Base-by-base conservation (phyloP, 1,284 basidiomycete genomes). In the Trichosporon asahii region DNA sequence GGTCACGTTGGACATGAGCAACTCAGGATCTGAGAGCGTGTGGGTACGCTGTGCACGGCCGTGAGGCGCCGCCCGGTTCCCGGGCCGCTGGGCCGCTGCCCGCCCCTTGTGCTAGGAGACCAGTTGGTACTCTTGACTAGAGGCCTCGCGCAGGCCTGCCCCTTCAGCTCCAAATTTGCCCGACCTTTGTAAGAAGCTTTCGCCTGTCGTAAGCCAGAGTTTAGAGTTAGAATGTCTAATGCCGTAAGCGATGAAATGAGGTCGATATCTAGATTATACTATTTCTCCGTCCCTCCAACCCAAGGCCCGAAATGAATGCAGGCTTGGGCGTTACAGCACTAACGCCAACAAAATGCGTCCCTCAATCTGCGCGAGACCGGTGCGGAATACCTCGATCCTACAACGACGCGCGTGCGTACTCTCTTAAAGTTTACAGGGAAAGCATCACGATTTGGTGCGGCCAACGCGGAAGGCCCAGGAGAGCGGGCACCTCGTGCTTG, bases 1-100 rank as follows among this genome's bases (percentile, higher is more conserved):
- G 31, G 57, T 61, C 57, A 61, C 57, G 57, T n/a, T 61, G 57
- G 29, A 61, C 57, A 61, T 61, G 57, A 33, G 11, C 27, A 31
- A 6, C 57, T 61, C 57, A 61, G 57, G 57, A 31, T 31, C 27
- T 15, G 14, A 5, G 25, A 14, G 55, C 25, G 4, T 15, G 11
- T 15, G 53, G 31, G 9, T 9, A 33, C 31, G 31, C 31, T 9
- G 37, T 18, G 40, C 37, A 40, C 37, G 37, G 37, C 11, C 37
- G 12, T 40, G 12, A 14, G 37, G 11, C 11, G 37, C 37, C 37
- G 15, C 12, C 37, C 46, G 46, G 9, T 49, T 33, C 3, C 46
- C 18, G 18, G 46, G 18, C 21, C 21, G 46, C 46, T 23, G n/a
- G 18, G 7, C 46, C 14, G 49, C 49, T 53, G 49, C 49, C 21